phyloP scores from a whole-genome alignment of 1,139 yeast genomes.

The Yamadazyma triangularis region DNA sequence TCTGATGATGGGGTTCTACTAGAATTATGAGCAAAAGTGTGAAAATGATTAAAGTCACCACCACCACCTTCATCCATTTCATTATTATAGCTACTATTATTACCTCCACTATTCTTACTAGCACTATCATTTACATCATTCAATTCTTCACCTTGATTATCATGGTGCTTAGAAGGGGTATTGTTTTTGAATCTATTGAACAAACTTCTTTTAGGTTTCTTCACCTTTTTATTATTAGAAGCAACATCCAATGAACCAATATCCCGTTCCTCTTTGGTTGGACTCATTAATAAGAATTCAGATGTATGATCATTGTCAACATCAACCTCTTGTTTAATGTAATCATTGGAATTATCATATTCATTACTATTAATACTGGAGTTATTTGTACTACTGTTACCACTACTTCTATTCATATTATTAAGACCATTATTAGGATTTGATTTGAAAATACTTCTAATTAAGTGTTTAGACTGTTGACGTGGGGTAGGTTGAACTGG shows the following conservation, averaged over 20 bases:
- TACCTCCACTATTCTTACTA: slow-evolving; percentile 10
- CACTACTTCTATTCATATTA: slow-evolving; percentile 2
- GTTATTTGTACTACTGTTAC: neutral
- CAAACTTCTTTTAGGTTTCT: slow-evolving; percentile 32
- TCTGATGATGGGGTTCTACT: slow-evolving; percentile 25
- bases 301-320: slow-evolving; percentile 4
- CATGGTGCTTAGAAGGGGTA: slow-evolving; percentile 23
- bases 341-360: slow-evolving; percentile 7
- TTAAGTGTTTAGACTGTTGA: slow-evolving; percentile 31
- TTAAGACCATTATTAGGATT: slow-evolving; percentile 9
- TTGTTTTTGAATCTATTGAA: slow-evolving; percentile 42
- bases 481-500: slow-evolving; percentile 9
- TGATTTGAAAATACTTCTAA: slow-evolving; percentile 40
- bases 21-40: slow-evolving; percentile 6
- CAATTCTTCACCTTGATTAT: slow-evolving; percentile 7
- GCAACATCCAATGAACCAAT: slow-evolving; percentile 13
- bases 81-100: slow-evolving; percentile 4
- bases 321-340: slow-evolving; percentile 5
- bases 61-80: slow-evolving; percentile 2
- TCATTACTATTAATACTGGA: slow-evolving; percentile 3
- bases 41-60: slow-evolving; percentile 5
- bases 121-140: slow-evolving; percentile 8
- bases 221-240: slow-evolving; percentile 22
- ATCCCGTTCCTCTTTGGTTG: slow-evolving; percentile 19
- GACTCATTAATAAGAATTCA: slow-evolving; percentile 18